Evolutionary conservation across 768 basidiomycete genomes (phyloP), one percentile per base, ranked within the genome.

Genomic region (Podaxis carcinomalis): DNA sequence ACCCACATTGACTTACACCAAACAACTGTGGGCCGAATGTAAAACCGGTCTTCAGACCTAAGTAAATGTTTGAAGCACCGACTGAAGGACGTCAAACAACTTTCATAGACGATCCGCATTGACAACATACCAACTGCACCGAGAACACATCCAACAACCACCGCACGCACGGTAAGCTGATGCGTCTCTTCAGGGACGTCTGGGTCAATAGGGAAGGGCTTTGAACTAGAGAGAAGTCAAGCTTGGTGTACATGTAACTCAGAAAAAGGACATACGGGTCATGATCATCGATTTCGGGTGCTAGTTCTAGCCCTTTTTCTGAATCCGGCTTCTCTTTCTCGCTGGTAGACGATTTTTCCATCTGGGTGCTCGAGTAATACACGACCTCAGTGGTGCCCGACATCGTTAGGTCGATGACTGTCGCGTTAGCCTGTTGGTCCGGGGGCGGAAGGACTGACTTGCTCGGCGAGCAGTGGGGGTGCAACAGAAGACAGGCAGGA

Each of bases 31-130:
- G 80, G 32, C 85, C 86, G 68, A 87, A 86, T 2, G 83, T 85
- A 68, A 85, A 86, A 23, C 86, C 86, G 0, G 86, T 87, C 73
- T 88, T 87, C 61, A 88, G 70, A 40, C 87, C 84, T 21, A 87
- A 81, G 69, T 89, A 87, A 62, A 89, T 82, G 69, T 86, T 85
- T 51, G 83, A 83, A 11, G 86, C 83, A 51, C 82, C 80, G 27
- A 87, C 81, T 61, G 19, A n/a, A 37, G 3, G 14, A 25, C 1
- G 40, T 61, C 46, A 50, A 25, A 19, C 27, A 4, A 39, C 11
- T 23, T 27, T 39, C 44, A 5, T 2, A 54, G 5, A 16, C 35
- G 11, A 36, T 14, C 14, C 2, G 4, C 2, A n/a, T 1, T 35
- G 11, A n/a, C 7, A 23, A 49, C 59, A 32, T 28, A 61, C 59